Evolutionary conservation across 1,284 basidiomycete species (phyloP), one percentile per base, ranked within the genome.

Genomic region (Moesziomyces parantarcticus): DNA sequence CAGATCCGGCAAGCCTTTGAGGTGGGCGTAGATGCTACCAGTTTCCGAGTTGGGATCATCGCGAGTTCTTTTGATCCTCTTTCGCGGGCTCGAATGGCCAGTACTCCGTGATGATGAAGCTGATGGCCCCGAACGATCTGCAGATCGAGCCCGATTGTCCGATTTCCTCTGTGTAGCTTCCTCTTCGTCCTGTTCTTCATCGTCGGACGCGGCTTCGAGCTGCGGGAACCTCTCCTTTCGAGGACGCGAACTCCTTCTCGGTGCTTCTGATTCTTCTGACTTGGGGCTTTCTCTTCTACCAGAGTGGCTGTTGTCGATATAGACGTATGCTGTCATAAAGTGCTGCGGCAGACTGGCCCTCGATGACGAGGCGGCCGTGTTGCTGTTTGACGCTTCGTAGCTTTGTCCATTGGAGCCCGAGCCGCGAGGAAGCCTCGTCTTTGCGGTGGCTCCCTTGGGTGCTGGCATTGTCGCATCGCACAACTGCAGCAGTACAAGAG

Each of bases 1-100:
- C 5, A 66, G 50, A 41, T 75, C 72, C 2, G 72, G 66, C 25
- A 75, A 20, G 20, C 54, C 58, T 26, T 58, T 47, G 21, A 70
- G 47, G 32, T 70, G 67, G 1, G 72, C 54, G 25, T 75, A 75
- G 11, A 63, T 62, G 58, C 62, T 66, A 11, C 66, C 67, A 1
- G 58, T 11, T 2, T 53, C 60, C n/a, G 70, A 73, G 44, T 65
- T 64, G 46, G 71, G 71, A 26, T 74, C 66, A 20, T 74, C 71
- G 41, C 66, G 41, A 4, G 55, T 61, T 16, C 71, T 42, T 34
- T 41, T 36, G 47, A 65, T 74, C 25, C 66, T 42, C 40, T 74
- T 69, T 44, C 71, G 58, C n/a, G 46, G 29, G 23, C 50, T 63
- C 11, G 34, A 18, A 16, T 49, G 48, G 10, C 21, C 46, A 21